A percentile compares a stretch with the other conserved stretches of the same genome.
These are phyloP conservation scores for Phytophthora tentaculata DNA, from an alignment of 352 stramenopile genomes.

Conservation along the genomic window DNA sequence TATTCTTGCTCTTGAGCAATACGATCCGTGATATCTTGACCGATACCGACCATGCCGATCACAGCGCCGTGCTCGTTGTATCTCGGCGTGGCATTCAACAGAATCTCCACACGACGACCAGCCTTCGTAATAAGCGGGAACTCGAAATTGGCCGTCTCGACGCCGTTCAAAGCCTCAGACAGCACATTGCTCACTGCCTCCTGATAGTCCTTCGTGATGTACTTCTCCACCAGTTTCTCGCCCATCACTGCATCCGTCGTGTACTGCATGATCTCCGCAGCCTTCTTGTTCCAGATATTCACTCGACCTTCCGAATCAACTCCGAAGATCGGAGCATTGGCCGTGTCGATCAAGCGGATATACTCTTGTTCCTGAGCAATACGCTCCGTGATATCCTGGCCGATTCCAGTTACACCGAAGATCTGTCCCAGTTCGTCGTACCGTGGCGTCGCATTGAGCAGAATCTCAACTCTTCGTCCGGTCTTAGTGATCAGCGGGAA, in stretches of 20 bases:
- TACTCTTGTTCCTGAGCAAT: conserved; percentile 31
- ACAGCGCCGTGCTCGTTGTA: conserved; percentile 29
- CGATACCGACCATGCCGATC: conserved; percentile 37
- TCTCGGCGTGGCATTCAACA: conserved; percentile 14
- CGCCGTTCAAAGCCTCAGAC: conserved; percentile 17
- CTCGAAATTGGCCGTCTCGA: conserved; percentile 16
- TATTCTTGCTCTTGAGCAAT: conserved; percentile 31
- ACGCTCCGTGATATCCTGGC: conserved; percentile 29
- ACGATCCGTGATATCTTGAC: conserved; percentile 28
- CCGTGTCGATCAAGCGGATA: conserved; percentile 41
- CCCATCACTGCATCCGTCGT: conserved; percentile 83
- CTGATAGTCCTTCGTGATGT: conserved; percentile 64
- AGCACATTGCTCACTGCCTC: conserved; percentile 33
- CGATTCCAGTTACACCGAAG: conserved; percentile 54
- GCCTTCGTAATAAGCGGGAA: conserved; percentile 2
- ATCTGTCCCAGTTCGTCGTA: conserved; percentile 63
- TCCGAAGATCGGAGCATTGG: conserved; percentile 60
- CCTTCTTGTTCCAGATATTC: conserved; percentile 91
- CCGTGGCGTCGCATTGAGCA: conserved; percentile 66
- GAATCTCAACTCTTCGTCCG: conserved; percentile 46
- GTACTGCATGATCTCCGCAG: conserved; percentile 83
- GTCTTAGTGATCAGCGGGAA: conserved; percentile 61
- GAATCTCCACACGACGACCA: conserved; percentile 11
- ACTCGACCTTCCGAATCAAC: conserved; percentile 67
- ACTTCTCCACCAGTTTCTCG: conserved; percentile 67